Evolutionary conservation across 2,329 filamentous ascomycete species (phyloP).

Genomic region (Chaetoscypha palmicola): DNA sequence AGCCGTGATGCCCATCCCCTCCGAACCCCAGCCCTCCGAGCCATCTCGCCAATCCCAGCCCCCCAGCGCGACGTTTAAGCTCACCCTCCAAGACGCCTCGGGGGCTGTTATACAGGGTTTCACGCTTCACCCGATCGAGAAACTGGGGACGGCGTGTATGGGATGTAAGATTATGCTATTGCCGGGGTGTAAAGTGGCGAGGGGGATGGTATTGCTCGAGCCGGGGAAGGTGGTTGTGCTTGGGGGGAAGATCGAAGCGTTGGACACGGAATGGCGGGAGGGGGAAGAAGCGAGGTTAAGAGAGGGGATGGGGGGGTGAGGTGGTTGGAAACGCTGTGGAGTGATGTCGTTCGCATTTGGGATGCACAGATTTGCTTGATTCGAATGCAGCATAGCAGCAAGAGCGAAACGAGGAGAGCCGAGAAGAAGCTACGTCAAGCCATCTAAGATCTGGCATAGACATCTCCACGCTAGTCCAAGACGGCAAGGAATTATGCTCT

Average conservation of each 20-base stretch:
- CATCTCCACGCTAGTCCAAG: too few relatives aligned
- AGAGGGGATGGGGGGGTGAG: slow-evolving; percentile 42
- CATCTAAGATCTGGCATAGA: too few relatives aligned
- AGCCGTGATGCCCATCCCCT: slow-evolving; percentile 71
- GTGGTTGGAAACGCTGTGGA: too few relatives aligned
- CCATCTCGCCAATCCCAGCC: not conserved
- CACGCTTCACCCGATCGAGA: slow-evolving; percentile 61
- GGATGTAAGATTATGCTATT: slow-evolving; percentile 75
- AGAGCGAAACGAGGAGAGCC: too few relatives aligned
- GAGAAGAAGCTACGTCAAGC: too few relatives aligned
- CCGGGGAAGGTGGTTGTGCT: slow-evolving; percentile 61
- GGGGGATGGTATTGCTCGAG: slow-evolving; percentile 74
- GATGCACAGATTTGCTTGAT: too few relatives aligned
- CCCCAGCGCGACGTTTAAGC: slow-evolving; percentile 58
- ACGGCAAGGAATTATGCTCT: too few relatives aligned
- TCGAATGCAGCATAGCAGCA: too few relatives aligned
- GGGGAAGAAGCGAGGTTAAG: slow-evolving; percentile 64
- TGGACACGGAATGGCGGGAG: slow-evolving; percentile 72
- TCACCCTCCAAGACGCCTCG: slow-evolving; percentile 73
- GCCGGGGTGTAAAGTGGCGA: slow-evolving; percentile 58
- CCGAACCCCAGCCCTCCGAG: slow-evolving; percentile 28
- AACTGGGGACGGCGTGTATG: slow-evolving; percentile 54
- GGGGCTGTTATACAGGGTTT: slow-evolving; percentile 65
- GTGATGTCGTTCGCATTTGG: too few relatives aligned
- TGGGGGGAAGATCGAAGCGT: slow-evolving; percentile 79